phyloP scores from a whole-genome alignment of 202 grass and related monocot genomes.

The Carex arenaria region DNA sequence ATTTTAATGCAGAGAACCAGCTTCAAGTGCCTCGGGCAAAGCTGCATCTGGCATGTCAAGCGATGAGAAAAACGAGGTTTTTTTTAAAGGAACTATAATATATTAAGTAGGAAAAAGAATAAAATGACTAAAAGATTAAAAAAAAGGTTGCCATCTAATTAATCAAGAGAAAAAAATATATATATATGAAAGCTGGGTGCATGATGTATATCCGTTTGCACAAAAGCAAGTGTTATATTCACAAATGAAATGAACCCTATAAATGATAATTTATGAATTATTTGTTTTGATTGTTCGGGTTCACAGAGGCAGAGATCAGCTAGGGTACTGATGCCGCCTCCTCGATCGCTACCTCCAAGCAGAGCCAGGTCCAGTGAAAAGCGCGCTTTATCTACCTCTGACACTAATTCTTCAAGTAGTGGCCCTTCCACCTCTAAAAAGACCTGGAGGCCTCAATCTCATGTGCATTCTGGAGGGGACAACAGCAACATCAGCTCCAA shows the following conservation, averaged over 20 bases:
- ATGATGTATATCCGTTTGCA: background rate
- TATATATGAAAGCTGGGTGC: background rate
- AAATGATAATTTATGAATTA: background rate
- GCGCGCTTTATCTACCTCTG: conserved; percentile 46
- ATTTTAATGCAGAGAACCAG: conserved; percentile 63
- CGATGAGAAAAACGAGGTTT: conserved; percentile 97
- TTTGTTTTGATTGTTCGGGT: background rate
- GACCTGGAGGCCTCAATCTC: conserved; percentile 47
- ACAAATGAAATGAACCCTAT: background rate
- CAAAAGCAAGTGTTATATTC: background rate
- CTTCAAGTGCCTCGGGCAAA: conserved; percentile 84
- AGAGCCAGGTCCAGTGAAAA: conserved; percentile 55
- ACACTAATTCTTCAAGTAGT: conserved; percentile 53
- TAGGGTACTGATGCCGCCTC: conserved; percentile 94
- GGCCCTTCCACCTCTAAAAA: conserved; percentile 32
- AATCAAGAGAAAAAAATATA: background rate
- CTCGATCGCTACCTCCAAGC: conserved; percentile 68
- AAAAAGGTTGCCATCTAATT: background rate
- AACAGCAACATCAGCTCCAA: conserved; percentile 85
- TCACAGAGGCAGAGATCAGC: conserved; percentile 76
- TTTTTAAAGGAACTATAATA: background rate
- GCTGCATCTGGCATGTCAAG: conserved; percentile 91
- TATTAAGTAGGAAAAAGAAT: background rate
- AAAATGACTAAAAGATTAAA: background rate
- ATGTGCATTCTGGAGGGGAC: conserved; percentile 27